Conservation (phyloP, 768 basidiomycete species). For the Boletus edulis region DNA sequence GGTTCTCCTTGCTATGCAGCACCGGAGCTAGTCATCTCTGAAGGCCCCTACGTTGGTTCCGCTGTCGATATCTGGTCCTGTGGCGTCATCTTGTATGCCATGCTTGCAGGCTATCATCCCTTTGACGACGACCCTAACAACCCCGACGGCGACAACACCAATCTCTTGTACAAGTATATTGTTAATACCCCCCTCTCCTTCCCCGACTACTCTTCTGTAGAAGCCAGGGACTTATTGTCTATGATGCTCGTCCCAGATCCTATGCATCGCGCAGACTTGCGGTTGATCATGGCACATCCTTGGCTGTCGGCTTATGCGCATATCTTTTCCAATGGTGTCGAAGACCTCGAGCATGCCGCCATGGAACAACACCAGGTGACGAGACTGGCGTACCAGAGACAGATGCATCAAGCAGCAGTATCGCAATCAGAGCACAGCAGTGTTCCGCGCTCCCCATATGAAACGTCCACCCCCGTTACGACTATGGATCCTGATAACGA, state of each 20-base stretch:
- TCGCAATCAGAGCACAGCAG: slow-evolving; percentile 28
- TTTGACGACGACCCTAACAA: slow-evolving; percentile 99
- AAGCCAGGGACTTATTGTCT: slow-evolving; percentile 79
- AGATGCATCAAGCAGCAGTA: slow-evolving; percentile 55
- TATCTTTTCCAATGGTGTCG: slow-evolving; percentile 65
- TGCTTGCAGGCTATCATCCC: slow-evolving; percentile 96
- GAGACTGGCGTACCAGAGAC: slow-evolving; percentile 74
- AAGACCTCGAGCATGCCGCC: slow-evolving; percentile 75
- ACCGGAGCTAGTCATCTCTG: slow-evolving; percentile 95
- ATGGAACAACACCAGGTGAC: slow-evolving; percentile 86
- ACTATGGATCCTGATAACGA: slow-evolving; percentile 54
- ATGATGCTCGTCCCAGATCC: slow-evolving; percentile 97
- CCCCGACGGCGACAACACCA: slow-evolving; percentile 99
- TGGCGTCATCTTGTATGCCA: slow-evolving; percentile 94
- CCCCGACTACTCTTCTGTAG: slow-evolving; percentile 88
- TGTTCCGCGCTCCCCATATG: slow-evolving; percentile 56
- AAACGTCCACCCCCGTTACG: slow-evolving; percentile 56
- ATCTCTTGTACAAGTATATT: slow-evolving; percentile 97
- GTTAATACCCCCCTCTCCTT: slow-evolving; percentile 95
- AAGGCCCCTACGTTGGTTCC: slow-evolving; percentile 94
- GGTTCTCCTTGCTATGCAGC: slow-evolving; percentile 98
- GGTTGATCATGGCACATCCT: slow-evolving; percentile 79
- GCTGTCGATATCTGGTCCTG: slow-evolving; percentile 99
- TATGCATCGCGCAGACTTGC: slow-evolving; percentile 68
- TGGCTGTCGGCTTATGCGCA: slow-evolving; percentile 63